Percentiles rank a stretch among this genome's conserved stretches.
phyloP scores from a whole-genome alignment of 768 basidiomycete genomes.

The Coprinopsis strossmayeri region DNA sequence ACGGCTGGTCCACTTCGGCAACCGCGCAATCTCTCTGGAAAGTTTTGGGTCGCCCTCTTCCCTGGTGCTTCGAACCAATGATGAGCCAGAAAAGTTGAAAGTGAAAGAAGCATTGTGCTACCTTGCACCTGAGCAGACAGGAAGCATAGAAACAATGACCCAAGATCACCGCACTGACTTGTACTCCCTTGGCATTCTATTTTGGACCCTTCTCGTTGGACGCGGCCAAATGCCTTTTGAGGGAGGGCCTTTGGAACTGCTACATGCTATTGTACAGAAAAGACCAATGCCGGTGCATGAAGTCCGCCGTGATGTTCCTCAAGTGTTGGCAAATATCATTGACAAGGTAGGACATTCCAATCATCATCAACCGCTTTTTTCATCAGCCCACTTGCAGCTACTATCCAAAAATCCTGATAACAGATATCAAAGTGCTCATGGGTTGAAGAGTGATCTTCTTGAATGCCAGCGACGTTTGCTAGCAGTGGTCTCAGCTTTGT shows the following conservation, averaged over 20 bases:
- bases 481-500: slow-evolving; percentile 48
- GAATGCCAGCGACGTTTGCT: slow-evolving; percentile 63
- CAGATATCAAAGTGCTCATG: slow-evolving; percentile 68
- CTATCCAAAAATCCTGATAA: slow-evolving; percentile 62
- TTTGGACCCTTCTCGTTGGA: slow-evolving; percentile 72
- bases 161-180: slow-evolving; percentile 73
- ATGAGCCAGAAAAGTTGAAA: slow-evolving; percentile 58
- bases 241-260: slow-evolving; percentile 53
- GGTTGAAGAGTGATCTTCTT: slow-evolving; percentile 59
- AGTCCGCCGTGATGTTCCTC: slow-evolving; percentile 64
- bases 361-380: not conserved
- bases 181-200: slow-evolving; percentile 66
- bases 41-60: slow-evolving; percentile 66
- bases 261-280: slow-evolving; percentile 68
- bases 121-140: slow-evolving; percentile 72
- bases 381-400: slow-evolving; percentile 30
- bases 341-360: slow-evolving; percentile 50
- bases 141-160: slow-evolving; percentile 62
- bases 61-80: slow-evolving; percentile 55
- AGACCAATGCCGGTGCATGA: slow-evolving; percentile 72
- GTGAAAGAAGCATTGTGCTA: slow-evolving; percentile 74
- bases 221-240: slow-evolving; percentile 59
- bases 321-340: slow-evolving; percentile 63
- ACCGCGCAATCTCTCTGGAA: slow-evolving; percentile 66
- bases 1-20: slow-evolving; percentile 68